Conservation (phyloP, 768 basidiomycete species). For the Cystofilobasidium macerans region DNA sequence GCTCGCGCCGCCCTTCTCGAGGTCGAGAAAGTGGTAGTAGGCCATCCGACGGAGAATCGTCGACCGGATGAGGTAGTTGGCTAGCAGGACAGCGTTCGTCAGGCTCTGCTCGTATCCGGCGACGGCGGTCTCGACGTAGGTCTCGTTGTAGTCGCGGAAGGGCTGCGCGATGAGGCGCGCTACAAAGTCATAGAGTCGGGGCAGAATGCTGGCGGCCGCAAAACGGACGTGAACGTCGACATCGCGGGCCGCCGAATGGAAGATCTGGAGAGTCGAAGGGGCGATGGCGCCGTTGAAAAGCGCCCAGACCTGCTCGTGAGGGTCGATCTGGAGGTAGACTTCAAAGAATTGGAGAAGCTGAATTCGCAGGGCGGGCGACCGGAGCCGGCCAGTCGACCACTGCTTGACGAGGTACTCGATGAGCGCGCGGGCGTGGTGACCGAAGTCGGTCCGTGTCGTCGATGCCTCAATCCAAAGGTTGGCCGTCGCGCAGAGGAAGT, state of each 20-base stretch:
- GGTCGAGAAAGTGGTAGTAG: constrained; percentile 78
- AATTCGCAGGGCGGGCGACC: constrained; percentile 55
- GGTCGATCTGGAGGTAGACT: constrained; percentile 53
- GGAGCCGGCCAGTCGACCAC: constrained; percentile 42
- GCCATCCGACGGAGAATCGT: constrained; percentile 62
- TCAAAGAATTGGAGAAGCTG: constrained; percentile 56
- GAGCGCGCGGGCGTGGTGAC: constrained; percentile 45
- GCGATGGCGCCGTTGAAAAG: constrained; percentile 34
- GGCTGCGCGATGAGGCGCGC: constrained; percentile 32
- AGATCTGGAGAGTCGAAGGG: constrained; percentile 45
- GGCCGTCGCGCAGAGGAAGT: constrained; percentile 55
- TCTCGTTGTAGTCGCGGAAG: constrained; percentile 41
- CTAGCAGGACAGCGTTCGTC: constrained; percentile 58
- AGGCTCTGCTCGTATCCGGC: constrained; percentile 46
- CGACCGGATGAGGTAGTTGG: constrained; percentile 51
- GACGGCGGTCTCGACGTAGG: constrained; percentile 43
- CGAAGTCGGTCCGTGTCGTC: constrained; percentile 37
- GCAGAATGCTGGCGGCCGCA: constrained; percentile 52
- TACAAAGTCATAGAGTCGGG: constrained; percentile 37
- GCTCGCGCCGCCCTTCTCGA: constrained; percentile 38
- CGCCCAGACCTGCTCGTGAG: constrained; percentile 47
- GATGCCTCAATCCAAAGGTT: constrained; percentile 48
- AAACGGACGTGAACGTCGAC: constrained; percentile 75
- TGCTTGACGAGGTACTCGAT: constrained; percentile 49
- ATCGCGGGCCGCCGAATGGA: constrained; percentile 48